A percentile compares a stretch with the other conserved stretches of the same genome.
phyloP scores from a whole-genome alignment of 2,329 filamentous ascomycete genomes.

The Dothistroma pini region DNA sequence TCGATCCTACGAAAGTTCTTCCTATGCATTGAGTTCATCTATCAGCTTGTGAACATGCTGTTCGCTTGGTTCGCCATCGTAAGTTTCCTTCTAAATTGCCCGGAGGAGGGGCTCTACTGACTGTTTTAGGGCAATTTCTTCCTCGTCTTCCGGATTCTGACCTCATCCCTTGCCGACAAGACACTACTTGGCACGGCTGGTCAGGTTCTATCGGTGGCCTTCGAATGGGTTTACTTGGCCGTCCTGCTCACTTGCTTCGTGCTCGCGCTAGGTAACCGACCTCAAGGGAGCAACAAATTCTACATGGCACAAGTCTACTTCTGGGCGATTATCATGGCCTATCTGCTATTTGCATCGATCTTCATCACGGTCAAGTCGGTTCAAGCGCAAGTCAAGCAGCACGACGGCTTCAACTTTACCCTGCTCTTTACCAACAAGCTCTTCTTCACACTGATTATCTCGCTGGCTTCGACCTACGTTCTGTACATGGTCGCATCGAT shows the following conservation, averaged over 20 bases:
- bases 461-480: constrained; percentile 84
- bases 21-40: constrained; percentile 88
- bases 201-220: constrained; percentile 77
- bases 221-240: constrained; percentile 93
- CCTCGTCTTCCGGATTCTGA: constrained; percentile 95
- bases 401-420: constrained; percentile 62
- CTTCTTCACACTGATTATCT: constrained; percentile 92
- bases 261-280: constrained; percentile 87
- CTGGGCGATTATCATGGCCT: constrained; percentile 95
- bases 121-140: constrained; percentile 78
- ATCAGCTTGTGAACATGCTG: constrained; percentile 94
- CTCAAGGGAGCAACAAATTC: constrained; percentile 86
- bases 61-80: constrained; percentile 97
- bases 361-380: constrained; percentile 91
- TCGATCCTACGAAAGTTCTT: constrained; percentile 81
- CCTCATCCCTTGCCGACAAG: constrained; percentile 69
- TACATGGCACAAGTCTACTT: constrained; percentile 99
- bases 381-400: constrained; percentile 60
- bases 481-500: constrained; percentile 90
- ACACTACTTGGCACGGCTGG: constrained; percentile 72
- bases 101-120: constrained; percentile 4
- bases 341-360: constrained; percentile 89
- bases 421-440: constrained; percentile 80
- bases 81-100: constrained; percentile 26
- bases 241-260: constrained; percentile 94